These are phyloP conservation scores for Candida anglica DNA, from an alignment of 805 yeast genomes.

Conservation along the genomic window DNA sequence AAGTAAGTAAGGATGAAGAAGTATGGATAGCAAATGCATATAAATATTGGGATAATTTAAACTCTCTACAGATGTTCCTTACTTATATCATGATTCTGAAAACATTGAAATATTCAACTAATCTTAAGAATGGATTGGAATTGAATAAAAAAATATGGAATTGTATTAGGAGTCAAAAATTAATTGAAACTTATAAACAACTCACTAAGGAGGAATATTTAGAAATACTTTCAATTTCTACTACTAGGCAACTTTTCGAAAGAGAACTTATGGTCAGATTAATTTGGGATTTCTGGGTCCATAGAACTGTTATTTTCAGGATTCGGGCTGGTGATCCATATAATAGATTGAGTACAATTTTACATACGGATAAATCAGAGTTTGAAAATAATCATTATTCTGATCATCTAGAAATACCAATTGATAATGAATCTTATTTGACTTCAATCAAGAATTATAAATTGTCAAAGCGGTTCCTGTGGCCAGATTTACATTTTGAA, in stretches of 20 bases:
- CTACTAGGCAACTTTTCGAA: constrained; percentile 18
- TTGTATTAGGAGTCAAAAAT: constrained; percentile 14
- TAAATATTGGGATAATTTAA: constrained; percentile 21
- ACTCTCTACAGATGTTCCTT: constrained; percentile 22
- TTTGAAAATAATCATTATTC: constrained; percentile 10
- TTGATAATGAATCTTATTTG: constrained; percentile 8
- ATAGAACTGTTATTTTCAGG: constrained; percentile 11
- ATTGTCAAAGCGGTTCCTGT: constrained; percentile 6
- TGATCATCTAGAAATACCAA: constrained; percentile 15
- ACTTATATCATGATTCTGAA: constrained; percentile 16
- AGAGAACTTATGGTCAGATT: constrained; percentile 16
- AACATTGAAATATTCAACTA: constrained; percentile 6
- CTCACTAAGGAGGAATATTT: constrained; percentile 1
- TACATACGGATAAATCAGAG: constrained; percentile 6
- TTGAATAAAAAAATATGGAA: constrained; percentile 15
- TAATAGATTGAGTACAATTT: constrained; percentile 6
- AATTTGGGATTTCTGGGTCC: constrained; percentile 20
- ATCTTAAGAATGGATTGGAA: constrained; percentile 9
- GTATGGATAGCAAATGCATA: constrained; percentile 18
- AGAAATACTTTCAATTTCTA: constrained; percentile 3
- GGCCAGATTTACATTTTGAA: constrained; percentile 7
- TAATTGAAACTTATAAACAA: constrained; percentile 11
- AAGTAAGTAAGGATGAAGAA: constrained; percentile 11
- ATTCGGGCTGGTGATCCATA: constrained; percentile 17
- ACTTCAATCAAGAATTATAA: constrained; percentile 4